Evolutionary conservation across 2,329 filamentous ascomycete species (phyloP).

Genomic region (Myrmaecium sp.): DNA sequence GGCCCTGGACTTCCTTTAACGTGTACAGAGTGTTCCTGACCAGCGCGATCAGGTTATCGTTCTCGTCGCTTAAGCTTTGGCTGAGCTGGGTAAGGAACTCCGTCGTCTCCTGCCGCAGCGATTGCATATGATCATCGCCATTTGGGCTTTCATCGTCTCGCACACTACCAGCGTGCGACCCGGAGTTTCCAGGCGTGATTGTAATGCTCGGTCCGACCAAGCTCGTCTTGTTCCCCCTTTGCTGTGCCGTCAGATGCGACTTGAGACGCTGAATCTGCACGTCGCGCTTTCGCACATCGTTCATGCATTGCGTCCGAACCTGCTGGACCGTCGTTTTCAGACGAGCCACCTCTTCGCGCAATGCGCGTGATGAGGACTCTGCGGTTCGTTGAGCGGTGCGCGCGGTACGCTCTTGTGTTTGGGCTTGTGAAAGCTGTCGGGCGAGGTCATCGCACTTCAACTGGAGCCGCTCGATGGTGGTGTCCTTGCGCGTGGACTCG

Average conservation of each 20-base stretch:
- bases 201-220: constrained; percentile 31
- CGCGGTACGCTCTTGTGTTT: constrained; percentile 54
- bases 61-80: constrained; percentile 75
- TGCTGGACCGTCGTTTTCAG: constrained; percentile 69
- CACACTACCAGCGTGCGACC: constrained; percentile 10
- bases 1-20: constrained; percentile 46
- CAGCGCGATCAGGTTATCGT: constrained; percentile 61
- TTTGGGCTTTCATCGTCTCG: constrained; percentile 37
- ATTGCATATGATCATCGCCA: constrained; percentile 42
- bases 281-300: constrained; percentile 81
- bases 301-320: constrained; percentile 71
- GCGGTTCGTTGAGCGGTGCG: constrained; percentile 55
- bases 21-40: constrained; percentile 55
- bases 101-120: constrained; percentile 71
- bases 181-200: constrained; percentile 21
- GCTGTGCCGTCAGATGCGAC: constrained; percentile 57
- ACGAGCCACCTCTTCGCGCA: constrained; percentile 70
- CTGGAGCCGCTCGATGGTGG: constrained; percentile 45
- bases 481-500: constrained; percentile 56
- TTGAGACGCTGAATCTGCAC: constrained; percentile 79
- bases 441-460: constrained; percentile 38
- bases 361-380: constrained; percentile 54
- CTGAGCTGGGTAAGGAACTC: constrained; percentile 77
- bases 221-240: constrained; percentile 30
- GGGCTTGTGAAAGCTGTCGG: constrained; percentile 39